A percentile compares a stretch with the other conserved stretches of the same genome.
Evolutionary conservation across 805 yeast genomes (phyloP).

Genomic region (Zygotorulaspora danielsina): DNA sequence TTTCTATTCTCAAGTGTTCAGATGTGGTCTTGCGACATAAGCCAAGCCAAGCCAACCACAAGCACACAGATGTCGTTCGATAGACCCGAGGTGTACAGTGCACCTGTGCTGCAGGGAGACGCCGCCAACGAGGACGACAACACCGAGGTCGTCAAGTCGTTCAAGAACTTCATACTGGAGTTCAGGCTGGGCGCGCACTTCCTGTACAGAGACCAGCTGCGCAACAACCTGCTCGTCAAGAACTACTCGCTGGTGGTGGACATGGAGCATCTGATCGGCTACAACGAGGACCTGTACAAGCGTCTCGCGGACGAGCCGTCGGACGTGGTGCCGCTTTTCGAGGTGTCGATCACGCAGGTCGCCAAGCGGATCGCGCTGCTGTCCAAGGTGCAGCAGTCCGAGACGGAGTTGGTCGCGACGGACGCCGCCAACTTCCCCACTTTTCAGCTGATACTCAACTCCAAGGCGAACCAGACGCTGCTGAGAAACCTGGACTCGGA

Average conservation of each 20-base stretch:
- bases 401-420: slow-evolving; percentile 28
- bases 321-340: slow-evolving; percentile 82
- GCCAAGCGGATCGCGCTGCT: slow-evolving; percentile 63
- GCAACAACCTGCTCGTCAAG: slow-evolving; percentile 78
- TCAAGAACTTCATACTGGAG: slow-evolving; percentile 76
- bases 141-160: slow-evolving; percentile 69
- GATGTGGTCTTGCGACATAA: no score
- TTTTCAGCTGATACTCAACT: slow-evolving; percentile 75
- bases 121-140: slow-evolving; percentile 57
- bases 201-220: slow-evolving; percentile 82
- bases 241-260: slow-evolving; percentile 70
- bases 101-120: slow-evolving; percentile 85
- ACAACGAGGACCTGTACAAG: slow-evolving; percentile 85
- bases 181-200: slow-evolving; percentile 80
- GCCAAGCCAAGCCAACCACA: no score
- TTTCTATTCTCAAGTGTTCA: no score
- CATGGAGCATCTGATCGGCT: slow-evolving; percentile 79
- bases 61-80: slow-evolving; percentile 59
- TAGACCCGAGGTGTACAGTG: slow-evolving; percentile 65
- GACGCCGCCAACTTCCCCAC: slow-evolving; percentile 55
- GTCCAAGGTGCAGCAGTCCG: slow-evolving; percentile 19
- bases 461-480: slow-evolving; percentile 66
- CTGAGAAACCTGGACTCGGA: slow-evolving; percentile 82
- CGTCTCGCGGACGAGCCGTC: slow-evolving; percentile 80
- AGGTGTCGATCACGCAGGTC: slow-evolving; percentile 75